Conservation (phyloP, 768 basidiomycete genomes). For the Xerocomellus intermedius region DNA sequence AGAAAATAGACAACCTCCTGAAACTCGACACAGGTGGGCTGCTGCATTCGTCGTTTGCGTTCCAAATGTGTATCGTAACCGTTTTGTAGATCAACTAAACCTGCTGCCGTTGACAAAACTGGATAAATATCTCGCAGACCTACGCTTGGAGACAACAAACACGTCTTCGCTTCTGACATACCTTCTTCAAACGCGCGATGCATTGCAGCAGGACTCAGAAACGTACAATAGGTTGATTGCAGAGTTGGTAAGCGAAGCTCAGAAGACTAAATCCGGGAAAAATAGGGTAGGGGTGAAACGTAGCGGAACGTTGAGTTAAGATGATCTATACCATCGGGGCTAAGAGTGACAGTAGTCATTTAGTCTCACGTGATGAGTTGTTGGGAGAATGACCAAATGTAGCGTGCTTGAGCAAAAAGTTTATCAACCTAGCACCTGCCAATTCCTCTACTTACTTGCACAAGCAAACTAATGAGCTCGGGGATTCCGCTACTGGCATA, state of each 20-base stretch:
- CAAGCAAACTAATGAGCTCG: not conserved
- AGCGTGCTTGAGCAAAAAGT: conserved; percentile 16
- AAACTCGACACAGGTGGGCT: conserved; percentile 62
- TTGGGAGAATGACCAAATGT: conserved; percentile 10
- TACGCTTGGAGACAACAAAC: conserved; percentile 70
- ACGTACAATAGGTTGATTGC: conserved; percentile 90
- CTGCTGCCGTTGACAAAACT: conserved; percentile 68
- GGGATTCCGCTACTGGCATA: not conserved
- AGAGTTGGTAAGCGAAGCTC: conserved; percentile 89
- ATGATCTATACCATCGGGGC: not conserved
- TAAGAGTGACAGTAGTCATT: not conserved
- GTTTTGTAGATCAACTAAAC: conserved; percentile 59
- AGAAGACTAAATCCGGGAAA: conserved; percentile 74
- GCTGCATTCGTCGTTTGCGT: not conserved
- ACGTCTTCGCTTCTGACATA: conserved; percentile 77
- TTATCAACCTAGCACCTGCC: not conserved
- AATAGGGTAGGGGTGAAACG: conserved; percentile 45
- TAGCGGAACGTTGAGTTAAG: conserved; percentile 45
- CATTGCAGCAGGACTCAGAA: conserved; percentile 83
- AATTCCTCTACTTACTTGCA: not conserved
- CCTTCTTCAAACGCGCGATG: conserved; percentile 76
- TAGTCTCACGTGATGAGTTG: conserved; percentile 15
- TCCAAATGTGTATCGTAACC: conserved; percentile 4
- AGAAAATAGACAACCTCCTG: conserved; percentile 64
- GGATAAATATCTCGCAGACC: conserved; percentile 62